Conservation (phyloP, 2,329 filamentous ascomycete genomes). For the Aspergillus latus region DNA sequence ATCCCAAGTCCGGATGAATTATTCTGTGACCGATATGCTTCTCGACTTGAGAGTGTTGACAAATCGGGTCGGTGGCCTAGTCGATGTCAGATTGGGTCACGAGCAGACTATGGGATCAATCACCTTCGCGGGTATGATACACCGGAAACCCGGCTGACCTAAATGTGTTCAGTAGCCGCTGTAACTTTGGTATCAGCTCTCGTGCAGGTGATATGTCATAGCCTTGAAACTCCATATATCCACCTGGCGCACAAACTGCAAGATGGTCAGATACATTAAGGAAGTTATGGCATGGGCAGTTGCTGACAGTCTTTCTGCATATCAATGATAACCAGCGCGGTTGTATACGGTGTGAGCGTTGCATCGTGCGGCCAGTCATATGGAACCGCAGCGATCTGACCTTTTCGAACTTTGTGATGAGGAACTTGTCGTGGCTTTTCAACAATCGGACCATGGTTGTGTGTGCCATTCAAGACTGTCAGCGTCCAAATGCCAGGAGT, state of each 20-base stretch:
- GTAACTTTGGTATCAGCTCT: constrained; percentile 42
- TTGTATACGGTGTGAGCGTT: constrained; percentile 46
- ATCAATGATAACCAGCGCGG: constrained; percentile 49
- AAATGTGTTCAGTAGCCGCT: constrained; percentile 41
- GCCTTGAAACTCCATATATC: constrained; percentile 48
- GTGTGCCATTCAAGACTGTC: constrained; percentile 43
- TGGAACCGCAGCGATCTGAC: constrained; percentile 41
- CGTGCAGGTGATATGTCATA: constrained; percentile 44
- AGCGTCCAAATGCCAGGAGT: constrained; percentile 47
- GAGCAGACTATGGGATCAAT: background rate
- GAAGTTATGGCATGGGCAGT: background rate
- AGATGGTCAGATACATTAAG: constrained; percentile 11
- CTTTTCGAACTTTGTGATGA: constrained; percentile 47
- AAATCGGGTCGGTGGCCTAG: constrained; percentile 53
- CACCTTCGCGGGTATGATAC: constrained; percentile 50
- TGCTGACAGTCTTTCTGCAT: constrained; percentile 51
- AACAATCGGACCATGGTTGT: constrained; percentile 45
- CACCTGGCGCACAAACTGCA: constrained; percentile 44
- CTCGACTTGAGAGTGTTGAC: constrained; percentile 57
- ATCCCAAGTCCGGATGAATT: constrained; percentile 54
- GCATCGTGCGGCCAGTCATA: constrained; percentile 51
- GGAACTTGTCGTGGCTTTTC: constrained; percentile 43
- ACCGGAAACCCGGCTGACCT: constrained; percentile 43
- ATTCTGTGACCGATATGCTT: constrained; percentile 54
- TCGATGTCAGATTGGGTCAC: constrained; percentile 15